Evolutionary conservation across 306 rosid species (phyloP).

Genomic region (Astragalus membranaceus): DNA sequence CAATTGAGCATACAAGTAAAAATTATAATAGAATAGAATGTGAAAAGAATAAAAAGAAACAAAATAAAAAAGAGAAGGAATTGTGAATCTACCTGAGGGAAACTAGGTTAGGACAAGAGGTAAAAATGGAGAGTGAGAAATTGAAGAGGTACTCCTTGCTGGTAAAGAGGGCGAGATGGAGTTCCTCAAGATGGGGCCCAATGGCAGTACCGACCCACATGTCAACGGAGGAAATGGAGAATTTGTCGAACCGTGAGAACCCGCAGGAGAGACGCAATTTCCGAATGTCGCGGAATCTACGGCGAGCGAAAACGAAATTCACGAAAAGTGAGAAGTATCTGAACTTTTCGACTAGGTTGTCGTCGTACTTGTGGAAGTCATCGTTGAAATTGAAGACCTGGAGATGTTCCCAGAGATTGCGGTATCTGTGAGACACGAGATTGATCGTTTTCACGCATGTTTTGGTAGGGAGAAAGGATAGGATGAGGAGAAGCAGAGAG

Average conservation of each 20-base stretch:
- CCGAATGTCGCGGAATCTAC: not conserved
- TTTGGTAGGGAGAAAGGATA: constrained; percentile 10
- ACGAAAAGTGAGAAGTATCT: not conserved
- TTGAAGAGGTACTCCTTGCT: no score
- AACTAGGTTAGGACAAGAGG: no score
- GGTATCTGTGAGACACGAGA: not conserved
- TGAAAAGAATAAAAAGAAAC: no score
- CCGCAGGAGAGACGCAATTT: not conserved
- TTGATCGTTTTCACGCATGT: not conserved
- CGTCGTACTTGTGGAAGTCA: no score
- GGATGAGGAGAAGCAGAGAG: not conserved
- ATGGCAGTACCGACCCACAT: not conserved
- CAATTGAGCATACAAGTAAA: no score
- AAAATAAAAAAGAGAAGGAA: no score
- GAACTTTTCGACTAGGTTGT: not conserved
- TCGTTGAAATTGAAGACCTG: not conserved
- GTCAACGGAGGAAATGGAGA: not conserved
- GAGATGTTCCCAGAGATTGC: not conserved
- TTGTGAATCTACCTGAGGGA: no score
- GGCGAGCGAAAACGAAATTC: not conserved
- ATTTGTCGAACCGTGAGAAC: not conserved
- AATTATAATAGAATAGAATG: no score
- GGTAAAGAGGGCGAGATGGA: not conserved
- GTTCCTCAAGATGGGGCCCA: no score
- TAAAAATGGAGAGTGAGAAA: not conserved